Percentiles rank a stretch among this genome's conserved stretches.
Conservation (phyloP, 2,329 filamentous ascomycete genomes). For the Rhinocladiella mackenziei region DNA sequence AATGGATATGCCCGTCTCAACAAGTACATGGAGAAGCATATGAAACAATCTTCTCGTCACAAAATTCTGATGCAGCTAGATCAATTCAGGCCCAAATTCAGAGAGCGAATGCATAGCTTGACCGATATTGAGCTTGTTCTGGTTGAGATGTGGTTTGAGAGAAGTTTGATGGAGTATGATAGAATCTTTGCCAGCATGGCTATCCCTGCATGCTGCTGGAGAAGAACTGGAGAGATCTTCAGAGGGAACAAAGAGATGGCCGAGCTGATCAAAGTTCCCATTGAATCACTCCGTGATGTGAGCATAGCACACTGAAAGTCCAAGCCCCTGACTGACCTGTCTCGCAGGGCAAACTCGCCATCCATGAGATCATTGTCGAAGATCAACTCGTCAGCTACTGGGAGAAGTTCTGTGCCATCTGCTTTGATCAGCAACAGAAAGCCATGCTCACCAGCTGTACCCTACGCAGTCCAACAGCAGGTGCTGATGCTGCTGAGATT, state of each 20-base stretch:
- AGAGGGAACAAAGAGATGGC: constrained; percentile 98
- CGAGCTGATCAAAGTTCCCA: constrained; percentile 86
- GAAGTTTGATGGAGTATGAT: constrained; percentile 94
- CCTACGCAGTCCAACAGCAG: constrained; percentile 73
- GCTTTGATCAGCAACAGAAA: constrained; percentile 90
- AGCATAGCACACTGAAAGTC: constrained; percentile 38
- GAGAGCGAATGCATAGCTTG: constrained; percentile 86
- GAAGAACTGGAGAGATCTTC: constrained; percentile 94
- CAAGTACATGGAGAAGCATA: constrained; percentile 85
- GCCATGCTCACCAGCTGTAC: constrained; percentile 92
- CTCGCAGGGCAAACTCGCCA: constrained; percentile 77
- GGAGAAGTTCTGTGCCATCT: constrained; percentile 98
- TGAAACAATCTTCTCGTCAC: constrained; percentile 75
- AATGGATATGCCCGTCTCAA: constrained; percentile 89
- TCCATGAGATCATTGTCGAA: constrained; percentile 94
- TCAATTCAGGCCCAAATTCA: constrained; percentile 89
- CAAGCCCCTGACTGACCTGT: constrained; percentile 1
- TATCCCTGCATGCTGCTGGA: constrained; percentile 95
- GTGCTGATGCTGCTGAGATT: constrained; percentile 67
- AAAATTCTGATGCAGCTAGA: constrained; percentile 90
- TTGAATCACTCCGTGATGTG: constrained; percentile 86
- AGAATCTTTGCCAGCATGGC: constrained; percentile 99
- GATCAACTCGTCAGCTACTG: constrained; percentile 94
- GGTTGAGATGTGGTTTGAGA: constrained; percentile 99
- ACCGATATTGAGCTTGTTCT: constrained; percentile 92